These are phyloP conservation scores for Herpetomonas muscarum DNA, from an alignment of 208 protist species.

Conservation along the genomic window DNA sequence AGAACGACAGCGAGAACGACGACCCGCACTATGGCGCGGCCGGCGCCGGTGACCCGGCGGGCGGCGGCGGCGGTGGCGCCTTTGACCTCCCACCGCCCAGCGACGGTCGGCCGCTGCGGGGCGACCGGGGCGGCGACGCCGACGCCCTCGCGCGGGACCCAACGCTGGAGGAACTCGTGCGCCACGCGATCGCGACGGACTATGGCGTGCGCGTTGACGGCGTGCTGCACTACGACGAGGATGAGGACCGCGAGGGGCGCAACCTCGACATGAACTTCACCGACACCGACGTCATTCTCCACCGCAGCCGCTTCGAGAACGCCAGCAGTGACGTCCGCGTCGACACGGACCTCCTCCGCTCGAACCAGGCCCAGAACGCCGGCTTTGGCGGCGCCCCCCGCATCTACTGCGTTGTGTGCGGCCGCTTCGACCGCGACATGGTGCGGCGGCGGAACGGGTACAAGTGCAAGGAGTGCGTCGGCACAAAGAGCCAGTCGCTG, in stretches of 20 bases:
- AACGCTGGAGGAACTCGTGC: conserved; percentile 69
- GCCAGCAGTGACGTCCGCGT: conserved; percentile 46
- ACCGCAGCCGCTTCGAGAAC: conserved; percentile 34
- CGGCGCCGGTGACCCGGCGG: conserved; percentile 13
- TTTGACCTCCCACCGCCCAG: background rate
- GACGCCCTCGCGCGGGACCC: conserved; percentile 48
- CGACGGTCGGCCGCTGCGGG: conserved; percentile 5
- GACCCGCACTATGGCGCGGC: conserved; percentile 11
- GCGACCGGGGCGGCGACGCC: conserved; percentile 16
- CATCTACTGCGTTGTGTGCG: conserved; percentile 80
- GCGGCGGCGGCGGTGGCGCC: conserved; percentile 1
- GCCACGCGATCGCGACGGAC: conserved; percentile 61
- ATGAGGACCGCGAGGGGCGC: conserved; percentile 68
- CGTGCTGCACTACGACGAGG: conserved; percentile 66
- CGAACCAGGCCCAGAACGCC: conserved; percentile 30
- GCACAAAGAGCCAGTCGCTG: conserved; percentile 65
- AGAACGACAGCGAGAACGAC: conserved; percentile 52
- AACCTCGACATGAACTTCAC: conserved; percentile 68
- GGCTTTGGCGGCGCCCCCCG: conserved; percentile 27
- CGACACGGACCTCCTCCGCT: conserved; percentile 62
- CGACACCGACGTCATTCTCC: conserved; percentile 72
- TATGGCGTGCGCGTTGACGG: conserved; percentile 67
- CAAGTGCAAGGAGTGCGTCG: conserved; percentile 79
- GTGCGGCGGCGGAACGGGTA: conserved; percentile 67
- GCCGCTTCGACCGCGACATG: conserved; percentile 77